phyloP scores from a whole-genome alignment of 805 yeast genomes.

The Nakazawaea sp. region DNA sequence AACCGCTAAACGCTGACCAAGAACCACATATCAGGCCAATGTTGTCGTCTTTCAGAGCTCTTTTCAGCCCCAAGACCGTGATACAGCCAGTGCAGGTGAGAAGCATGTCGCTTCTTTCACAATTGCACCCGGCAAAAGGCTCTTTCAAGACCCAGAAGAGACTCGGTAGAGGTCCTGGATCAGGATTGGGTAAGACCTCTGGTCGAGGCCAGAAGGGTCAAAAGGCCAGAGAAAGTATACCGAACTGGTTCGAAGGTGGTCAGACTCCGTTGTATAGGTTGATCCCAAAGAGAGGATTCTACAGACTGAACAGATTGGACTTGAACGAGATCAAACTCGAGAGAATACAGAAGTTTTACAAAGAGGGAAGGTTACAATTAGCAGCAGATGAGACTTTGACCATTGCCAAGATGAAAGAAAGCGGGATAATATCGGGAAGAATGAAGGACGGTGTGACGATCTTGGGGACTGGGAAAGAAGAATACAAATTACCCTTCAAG shows the following conservation, averaged over 20 bases:
- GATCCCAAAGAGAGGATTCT: constrained; percentile 86
- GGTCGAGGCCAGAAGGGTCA: constrained; percentile 99
- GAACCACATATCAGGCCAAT: background rate
- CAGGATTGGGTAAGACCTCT: constrained; percentile 89
- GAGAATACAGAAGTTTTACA: constrained; percentile 64
- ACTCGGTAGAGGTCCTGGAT: constrained; percentile 94
- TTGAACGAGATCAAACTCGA: constrained; percentile 58
- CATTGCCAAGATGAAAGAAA: constrained; percentile 68
- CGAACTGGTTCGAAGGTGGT: constrained; percentile 97
- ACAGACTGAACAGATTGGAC: constrained; percentile 49
- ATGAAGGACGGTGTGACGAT: constrained; percentile 77
- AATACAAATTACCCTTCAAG: constrained; percentile 51
- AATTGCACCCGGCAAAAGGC: constrained; percentile 51
- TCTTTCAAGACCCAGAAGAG: constrained; percentile 60
- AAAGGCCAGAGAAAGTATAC: constrained; percentile 88
- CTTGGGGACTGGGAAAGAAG: constrained; percentile 55
- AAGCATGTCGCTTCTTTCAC: constrained; percentile 41
- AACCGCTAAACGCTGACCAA: no score
- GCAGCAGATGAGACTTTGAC: constrained; percentile 57
- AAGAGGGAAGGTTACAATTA: constrained; percentile 56
- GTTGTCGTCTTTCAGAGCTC: constrained; percentile 5
- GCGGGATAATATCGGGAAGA: constrained; percentile 67
- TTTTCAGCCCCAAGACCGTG: no score
- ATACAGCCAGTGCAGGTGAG: constrained; percentile 7
- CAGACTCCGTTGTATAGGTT: constrained; percentile 86